Evolutionary conservation across 495 filamentous ascomycete genomes (phyloP), one percentile per base, ranked within the genome.

Genomic region (Hypoxylon intermedium): DNA sequence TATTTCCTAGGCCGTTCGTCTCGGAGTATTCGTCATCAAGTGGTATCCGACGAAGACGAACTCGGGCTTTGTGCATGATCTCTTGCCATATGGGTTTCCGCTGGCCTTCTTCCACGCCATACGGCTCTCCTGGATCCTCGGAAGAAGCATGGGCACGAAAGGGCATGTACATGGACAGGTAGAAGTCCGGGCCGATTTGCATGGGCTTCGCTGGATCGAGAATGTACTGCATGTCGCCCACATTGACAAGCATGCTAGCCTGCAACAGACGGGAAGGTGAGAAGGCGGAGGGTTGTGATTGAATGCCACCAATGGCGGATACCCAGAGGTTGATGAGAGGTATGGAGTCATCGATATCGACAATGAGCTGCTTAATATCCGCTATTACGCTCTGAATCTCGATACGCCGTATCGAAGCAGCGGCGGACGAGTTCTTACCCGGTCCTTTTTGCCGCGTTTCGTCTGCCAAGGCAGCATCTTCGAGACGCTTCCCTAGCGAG

Each of bases 251-350:
- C 19, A 91, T 92, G 65, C 93, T 97, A 16, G 94, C 94, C 73
- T 99, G 95, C 44, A 99, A 75, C 46, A 99, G 73, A 19, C 95
- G 83, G 6, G 93, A 97, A 4, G 93, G 91, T 6, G 95, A 98
- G 43, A 71, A 71, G 0, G 59, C 51, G 1, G 68, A 69, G 1
- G 59, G 37, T 18, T 67, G 66, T 1, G 66, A 44, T 26, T 71
- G 68, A 18, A 98, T 88, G 4, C 90, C 91, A 0, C 95, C 95
- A 3, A 95, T 98, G 5, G 94, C 95, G 2, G 92, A 93, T 65
- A 99, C 96, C 28, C 95, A 96, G 15, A 99, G 81, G 60, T 91
- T 96, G 72, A 99, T 91, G 1, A 97, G 79, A 4, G 94, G 93
- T 13, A 99, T 91, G 18, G 93, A 90, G 71, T 96, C 89, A 69